Conservation (phyloP, 805 yeast genomes). For the Metschnikowia kunwiensis region DNA sequence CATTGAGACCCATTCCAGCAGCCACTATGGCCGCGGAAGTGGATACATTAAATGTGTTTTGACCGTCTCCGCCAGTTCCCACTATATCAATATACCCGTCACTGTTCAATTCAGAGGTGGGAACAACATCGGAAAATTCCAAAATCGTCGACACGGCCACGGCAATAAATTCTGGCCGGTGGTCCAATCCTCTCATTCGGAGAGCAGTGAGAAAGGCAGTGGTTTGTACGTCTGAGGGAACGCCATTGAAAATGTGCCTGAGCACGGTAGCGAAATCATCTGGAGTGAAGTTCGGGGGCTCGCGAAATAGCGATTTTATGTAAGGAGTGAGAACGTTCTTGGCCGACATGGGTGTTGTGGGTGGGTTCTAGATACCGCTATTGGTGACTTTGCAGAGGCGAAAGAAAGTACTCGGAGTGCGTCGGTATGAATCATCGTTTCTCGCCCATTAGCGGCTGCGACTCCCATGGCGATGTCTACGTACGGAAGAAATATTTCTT, state of each 20-base stretch:
- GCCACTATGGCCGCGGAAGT: constrained; percentile 94
- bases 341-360: constrained; percentile 13
- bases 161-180: constrained; percentile 76
- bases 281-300: constrained; percentile 62
- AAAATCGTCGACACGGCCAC: constrained; percentile 78
- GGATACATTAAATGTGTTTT: constrained; percentile 93
- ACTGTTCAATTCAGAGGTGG: constrained; percentile 40
- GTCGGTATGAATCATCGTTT: too few relatives aligned
- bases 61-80: constrained; percentile 99
- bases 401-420: too few relatives aligned
- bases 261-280: constrained; percentile 64
- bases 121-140: constrained; percentile 58
- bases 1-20: constrained; percentile 78
- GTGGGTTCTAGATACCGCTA: too few relatives aligned
- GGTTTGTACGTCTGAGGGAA: constrained; percentile 65
- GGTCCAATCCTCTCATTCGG: constrained; percentile 72
- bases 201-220: constrained; percentile 80
- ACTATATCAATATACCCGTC: constrained; percentile 79
- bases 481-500: too few relatives aligned
- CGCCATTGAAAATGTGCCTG: constrained; percentile 54
- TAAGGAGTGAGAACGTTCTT: constrained; percentile 48
- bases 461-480: too few relatives aligned
- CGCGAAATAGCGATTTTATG: constrained; percentile 58
- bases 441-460: too few relatives aligned
- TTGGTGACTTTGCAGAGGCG: too few relatives aligned